Evolutionary conservation across 1,284 basidiomycete species (phyloP), one percentile per base, ranked within the genome.

Genomic region (Anthracocystis panici-leucophaei): DNA sequence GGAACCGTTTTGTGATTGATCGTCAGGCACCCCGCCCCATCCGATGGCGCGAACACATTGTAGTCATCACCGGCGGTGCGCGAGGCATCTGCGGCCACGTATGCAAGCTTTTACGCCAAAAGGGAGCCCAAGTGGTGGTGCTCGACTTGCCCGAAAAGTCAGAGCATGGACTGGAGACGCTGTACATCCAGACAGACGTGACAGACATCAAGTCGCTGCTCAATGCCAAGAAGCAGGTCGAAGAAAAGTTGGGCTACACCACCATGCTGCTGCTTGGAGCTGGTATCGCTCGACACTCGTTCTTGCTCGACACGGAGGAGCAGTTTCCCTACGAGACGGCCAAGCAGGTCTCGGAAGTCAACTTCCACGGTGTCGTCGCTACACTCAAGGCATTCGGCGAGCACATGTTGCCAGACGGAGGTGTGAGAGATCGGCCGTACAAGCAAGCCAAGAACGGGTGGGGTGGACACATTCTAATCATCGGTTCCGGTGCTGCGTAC

Each of bases 381-480:
- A 65, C 64, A 27, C 65, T 78, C 23, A 79, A 79, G 51, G 54
- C 79, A n/a, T 79, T 80, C 41, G 73, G 79, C n/a, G 67, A 77
- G 27, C 71, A 79, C 61, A 69, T 80, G 66, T 51, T 80, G 14
- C 70, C 77, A 3, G 75, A 77, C 25, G 72, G 68, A 35, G 68
- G 68, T 16, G 62, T 67, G 33, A 65, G 64, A 25, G 75, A 78
- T 35, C 53, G 65, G 1, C 64, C 66, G 10, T 57, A 54, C 63
- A 67, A 70, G 38, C 61, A 67, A 18, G 74, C 77, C 21, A 65
- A 57, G 42, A 79, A 79, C 48, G 69, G 70, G 3, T 77, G 65
- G 62, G 79, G 79, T 10, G 79, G 79, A 9, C 79, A 80, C 41
- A 80, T 80, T 33, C 67, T 80, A 20, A 57, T 79, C 57, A 73